Conservation (phyloP, 192 early-diverging fungal genomes). For the Diversispora epigaea region DNA sequence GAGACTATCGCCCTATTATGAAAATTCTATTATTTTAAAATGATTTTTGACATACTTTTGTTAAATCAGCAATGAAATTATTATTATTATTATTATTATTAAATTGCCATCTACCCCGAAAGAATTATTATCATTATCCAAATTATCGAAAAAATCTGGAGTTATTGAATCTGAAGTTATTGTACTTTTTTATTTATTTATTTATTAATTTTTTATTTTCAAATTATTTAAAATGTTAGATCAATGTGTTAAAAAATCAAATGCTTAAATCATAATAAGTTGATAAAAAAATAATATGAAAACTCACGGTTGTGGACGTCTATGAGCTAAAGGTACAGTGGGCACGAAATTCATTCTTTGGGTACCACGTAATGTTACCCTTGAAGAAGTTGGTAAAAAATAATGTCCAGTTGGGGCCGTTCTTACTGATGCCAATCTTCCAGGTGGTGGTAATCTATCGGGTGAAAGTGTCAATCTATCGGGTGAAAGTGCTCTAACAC, state of each 20-base stretch:
- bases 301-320: not conserved
- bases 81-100: not conserved
- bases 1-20: no score
- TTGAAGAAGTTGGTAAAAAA: conserved; percentile 26
- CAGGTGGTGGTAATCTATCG: not conserved
- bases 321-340: conserved; percentile 13
- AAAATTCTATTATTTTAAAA: not conserved
- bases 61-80: not conserved
- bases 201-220: no score
- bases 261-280: no score
- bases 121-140: not conserved
- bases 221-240: not conserved
- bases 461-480: no score
- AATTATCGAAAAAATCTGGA: not conserved
- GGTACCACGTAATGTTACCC: conserved; percentile 17
- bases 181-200: not conserved
- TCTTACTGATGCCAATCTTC: conserved; percentile 11
- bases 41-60: not conserved
- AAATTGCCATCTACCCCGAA: not conserved
- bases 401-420: conserved; percentile 15
- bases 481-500: no score
- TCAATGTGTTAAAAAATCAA: not conserved
- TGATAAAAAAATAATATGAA: not conserved
- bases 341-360: conserved; percentile 15
- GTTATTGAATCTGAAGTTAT: not conserved